Evolutionary conservation across 345 rosid genomes (phyloP), one percentile per base, ranked within the genome.

Genomic region (Excoecaria cochinchinensis): DNA sequence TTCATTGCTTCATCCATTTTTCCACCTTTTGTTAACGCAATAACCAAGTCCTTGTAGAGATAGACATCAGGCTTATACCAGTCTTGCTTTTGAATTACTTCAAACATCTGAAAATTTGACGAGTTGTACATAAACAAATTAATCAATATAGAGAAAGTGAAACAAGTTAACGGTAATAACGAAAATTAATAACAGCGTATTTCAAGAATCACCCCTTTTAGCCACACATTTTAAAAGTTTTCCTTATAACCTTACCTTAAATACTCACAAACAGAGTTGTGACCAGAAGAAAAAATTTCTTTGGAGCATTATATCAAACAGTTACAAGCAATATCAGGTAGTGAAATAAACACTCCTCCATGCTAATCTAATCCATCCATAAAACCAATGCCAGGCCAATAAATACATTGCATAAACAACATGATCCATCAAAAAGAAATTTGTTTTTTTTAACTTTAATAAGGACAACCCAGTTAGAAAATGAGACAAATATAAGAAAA

Each of bases 1-100:
- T 70, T 55, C 91, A 91, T 88, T 25, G 96, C 92, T 70, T 92
- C 92, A 1, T 91, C 97, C 97, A 91, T 94, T 85, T 88, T 88
- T 72, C 82, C 85, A 71, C 85, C 69, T 84, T 82, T 88, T 12
- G 92, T 86, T 62, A 95, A 75, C 8, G 94, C 81, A 50, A 91
- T 83, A 60, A 95, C 85, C 81, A 93, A 83, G 83, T 95, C 99
- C 88, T 92, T 95, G 85, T 90, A 95, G 71, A 95, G 80, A 76
- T 61, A 92, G 36, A 85, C 95, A 79, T 95, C 99, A 0, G 97
- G 92, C 73, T 81, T 71, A 66, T 95, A 93, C 96, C 97, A 92
- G 60, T 89, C 93, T 76, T 93, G 96, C 80, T 88, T 91, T 69
- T 83, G 90, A 44, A 93, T 86, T 75, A 88, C 89, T 85, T 79